phyloP scores from a whole-genome alignment of 106 monocot genomes.

The Allium fistulosum region DNA sequence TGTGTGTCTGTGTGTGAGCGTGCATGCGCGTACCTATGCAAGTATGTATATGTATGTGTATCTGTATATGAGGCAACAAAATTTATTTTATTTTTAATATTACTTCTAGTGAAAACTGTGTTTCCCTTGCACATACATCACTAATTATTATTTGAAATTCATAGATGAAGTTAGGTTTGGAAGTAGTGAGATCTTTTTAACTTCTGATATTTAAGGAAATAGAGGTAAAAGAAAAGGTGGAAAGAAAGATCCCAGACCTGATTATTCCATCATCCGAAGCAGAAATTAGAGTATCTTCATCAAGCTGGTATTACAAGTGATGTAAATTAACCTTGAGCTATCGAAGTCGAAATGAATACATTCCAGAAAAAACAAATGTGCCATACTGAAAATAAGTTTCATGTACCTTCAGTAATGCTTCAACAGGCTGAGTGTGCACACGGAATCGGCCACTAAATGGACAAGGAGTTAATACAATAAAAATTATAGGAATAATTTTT shows the following conservation, averaged over 20 bases:
- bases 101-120: background rate
- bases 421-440: slow-evolving; percentile 69
- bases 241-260: slow-evolving; percentile 30
- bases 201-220: background rate
- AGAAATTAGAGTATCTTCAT: slow-evolving; percentile 94
- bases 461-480: background rate
- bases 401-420: slow-evolving; percentile 77
- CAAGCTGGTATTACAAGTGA: slow-evolving; percentile 38
- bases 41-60: too few relatives aligned
- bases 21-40: too few relatives aligned
- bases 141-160: too few relatives aligned
- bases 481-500: too few relatives aligned
- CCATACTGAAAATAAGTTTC: background rate
- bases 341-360: background rate
- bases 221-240: background rate
- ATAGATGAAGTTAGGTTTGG: too few relatives aligned
- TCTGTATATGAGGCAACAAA: background rate
- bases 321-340: background rate
- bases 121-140: background rate
- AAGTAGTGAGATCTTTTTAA: background rate
- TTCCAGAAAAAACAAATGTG: background rate
- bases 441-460: slow-evolving; percentile 73
- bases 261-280: slow-evolving; percentile 91
- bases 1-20: too few relatives aligned
- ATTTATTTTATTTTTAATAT: background rate